Conservation (phyloP, 2,329 filamentous ascomycete genomes). For the Chalaropsis ovoidea region DNA sequence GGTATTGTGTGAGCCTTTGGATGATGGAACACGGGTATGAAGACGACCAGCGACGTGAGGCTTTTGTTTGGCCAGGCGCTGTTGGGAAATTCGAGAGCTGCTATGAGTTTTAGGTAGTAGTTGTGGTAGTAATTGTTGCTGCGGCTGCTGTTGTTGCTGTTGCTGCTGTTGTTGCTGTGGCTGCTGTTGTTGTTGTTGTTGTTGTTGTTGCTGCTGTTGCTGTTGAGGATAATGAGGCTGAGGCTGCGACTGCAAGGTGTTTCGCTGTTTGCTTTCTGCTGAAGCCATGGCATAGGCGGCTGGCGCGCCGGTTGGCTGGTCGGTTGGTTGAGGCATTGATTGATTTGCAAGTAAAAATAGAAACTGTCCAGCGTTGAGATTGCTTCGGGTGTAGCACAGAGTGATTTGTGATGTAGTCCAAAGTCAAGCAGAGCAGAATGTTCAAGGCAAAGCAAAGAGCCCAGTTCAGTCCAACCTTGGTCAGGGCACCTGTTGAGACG, state of each 20-base stretch:
- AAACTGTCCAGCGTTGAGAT: conserved; percentile 12
- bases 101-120: not conserved
- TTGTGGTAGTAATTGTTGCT: not conserved
- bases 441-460: not conserved
- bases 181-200: not conserved
- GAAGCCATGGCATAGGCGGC: not conserved
- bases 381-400: conserved; percentile 8
- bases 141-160: not conserved
- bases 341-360: conserved; percentile 9
- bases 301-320: not conserved
- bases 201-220: conserved; percentile 3
- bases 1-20: conserved; percentile 22
- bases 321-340: conserved; percentile 3
- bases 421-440: not conserved
- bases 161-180: conserved; percentile 7
- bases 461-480: not conserved
- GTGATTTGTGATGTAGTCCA: not conserved
- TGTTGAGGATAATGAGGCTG: conserved; percentile 5
- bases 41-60: conserved; percentile 24
- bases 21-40: conserved; percentile 23
- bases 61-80: conserved; percentile 24
- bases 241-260: conserved; percentile 7
- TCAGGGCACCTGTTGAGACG: not conserved
- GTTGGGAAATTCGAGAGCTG: conserved; percentile 23
- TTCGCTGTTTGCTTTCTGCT: conserved; percentile 1